Percentiles rank a stretch among this genome's conserved stretches.
Evolutionary conservation across 179 eudicot genomes (phyloP).

Genomic region (Beta macrorhiza): DNA sequence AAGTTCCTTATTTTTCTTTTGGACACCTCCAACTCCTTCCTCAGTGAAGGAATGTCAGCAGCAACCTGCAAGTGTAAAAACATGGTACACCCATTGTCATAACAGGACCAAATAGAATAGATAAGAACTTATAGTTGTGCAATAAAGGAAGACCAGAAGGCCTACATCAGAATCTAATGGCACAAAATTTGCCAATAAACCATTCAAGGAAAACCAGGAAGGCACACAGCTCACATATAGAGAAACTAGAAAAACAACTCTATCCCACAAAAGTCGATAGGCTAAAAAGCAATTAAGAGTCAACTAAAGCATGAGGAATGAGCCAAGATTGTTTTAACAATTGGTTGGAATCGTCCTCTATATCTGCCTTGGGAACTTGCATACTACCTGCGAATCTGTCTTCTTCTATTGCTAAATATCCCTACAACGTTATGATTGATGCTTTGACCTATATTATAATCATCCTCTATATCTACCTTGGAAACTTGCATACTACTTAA

Average conservation of each 20-base stretch:
- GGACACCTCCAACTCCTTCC: slow-evolving; percentile 43
- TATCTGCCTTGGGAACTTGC: background rate
- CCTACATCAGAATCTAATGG: background rate
- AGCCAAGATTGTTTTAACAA: background rate
- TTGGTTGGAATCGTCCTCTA: background rate
- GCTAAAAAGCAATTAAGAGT: background rate
- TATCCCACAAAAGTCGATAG: background rate
- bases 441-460: background rate
- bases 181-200: background rate
- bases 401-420: background rate
- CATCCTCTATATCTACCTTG: too few species aligned
- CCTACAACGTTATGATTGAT: background rate
- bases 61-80: slow-evolving; percentile 39
- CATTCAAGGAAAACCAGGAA: background rate
- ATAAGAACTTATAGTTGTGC: background rate
- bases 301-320: background rate
- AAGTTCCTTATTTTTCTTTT: slow-evolving; percentile 42
- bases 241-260: background rate
- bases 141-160: background rate
- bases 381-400: background rate
- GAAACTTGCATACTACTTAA: too few species aligned
- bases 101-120: background rate
- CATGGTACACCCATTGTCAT: background rate
- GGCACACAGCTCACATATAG: background rate
- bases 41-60: slow-evolving; percentile 40